Base-by-base conservation (phyloP, 2,329 filamentous ascomycete genomes). In the Hymenoscyphus repandus region DNA sequence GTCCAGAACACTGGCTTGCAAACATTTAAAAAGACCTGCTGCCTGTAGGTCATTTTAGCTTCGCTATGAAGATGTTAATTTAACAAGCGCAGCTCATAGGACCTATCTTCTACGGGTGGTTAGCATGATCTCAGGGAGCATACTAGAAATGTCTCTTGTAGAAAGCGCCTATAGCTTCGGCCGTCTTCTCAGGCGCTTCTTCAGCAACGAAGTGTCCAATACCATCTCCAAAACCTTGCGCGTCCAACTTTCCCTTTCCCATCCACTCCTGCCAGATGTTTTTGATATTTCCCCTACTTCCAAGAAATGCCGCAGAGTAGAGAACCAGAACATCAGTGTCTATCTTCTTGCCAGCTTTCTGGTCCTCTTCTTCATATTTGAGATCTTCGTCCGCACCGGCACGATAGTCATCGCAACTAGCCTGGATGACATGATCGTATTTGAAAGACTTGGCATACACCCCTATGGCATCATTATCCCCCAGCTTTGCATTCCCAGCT, bases 141-240 rank as follows among this genome's bases (percentile, higher is more conserved):
- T 4, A 15, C 22, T 43, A 43, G 40, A 9, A 7, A 30, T 30
- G 12, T 11, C n/a, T 43, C 11, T 50, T n/a, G 38, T 56, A 58
- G 31, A 60, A 58, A n/a, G n/a, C n/a, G 20, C 13, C 6, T 10
- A 56, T 49, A 3, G 61, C 51, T 18, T 61, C 48, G 17, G 63
- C 60, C 5, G 68, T 60, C 49, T 62, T 52, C 41, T 70, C 68
- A 1, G 69, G 69, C 20, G 67, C 70, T 58, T 75, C 72, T 56
- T 76, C 74, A 1, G 71, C 68, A 44, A 76, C 54, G 56, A 73
- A 76, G 64, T 76, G 73, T 1, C 74, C 70, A 55, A 67, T 61
- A 11, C 65, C 68, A 57, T 68, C 65, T 32, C 61, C 60, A 48
- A 73, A 55, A 15, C 60, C 61, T 13, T 62, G 55, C 46, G 54